A percentile compares a stretch with the other conserved stretches of the same genome.
Conservation (phyloP, 1,284 basidiomycete genomes). For the Anthracocystis setariae region DNA sequence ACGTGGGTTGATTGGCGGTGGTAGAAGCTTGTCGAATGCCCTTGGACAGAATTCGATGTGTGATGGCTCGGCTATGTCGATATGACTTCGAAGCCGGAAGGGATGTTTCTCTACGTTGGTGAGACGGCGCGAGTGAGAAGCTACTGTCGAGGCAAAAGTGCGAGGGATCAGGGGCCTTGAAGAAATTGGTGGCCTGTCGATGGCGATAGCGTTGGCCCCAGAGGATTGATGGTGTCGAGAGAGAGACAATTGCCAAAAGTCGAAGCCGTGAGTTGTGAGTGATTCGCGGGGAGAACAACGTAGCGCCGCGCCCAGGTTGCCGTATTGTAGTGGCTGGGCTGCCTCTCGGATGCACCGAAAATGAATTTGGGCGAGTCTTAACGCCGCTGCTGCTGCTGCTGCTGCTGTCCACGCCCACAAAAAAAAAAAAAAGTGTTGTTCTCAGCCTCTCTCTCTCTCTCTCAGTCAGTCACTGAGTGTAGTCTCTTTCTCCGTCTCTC, state of each 20-base stretch:
- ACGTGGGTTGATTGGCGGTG: no score
- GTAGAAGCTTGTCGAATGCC: no score
- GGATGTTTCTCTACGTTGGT: no score
- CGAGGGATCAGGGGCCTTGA: no score
- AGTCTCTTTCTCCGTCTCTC: no score
- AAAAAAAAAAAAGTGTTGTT: slow-evolving; percentile 49
- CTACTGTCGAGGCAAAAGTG: no score
- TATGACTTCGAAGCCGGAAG: no score
- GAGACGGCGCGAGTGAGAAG: no score
- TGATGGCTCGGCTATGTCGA: no score
- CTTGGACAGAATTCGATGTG: no score
- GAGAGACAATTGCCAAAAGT: neutral
- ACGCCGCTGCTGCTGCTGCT: no score
- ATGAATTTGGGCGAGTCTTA: slow-evolving; percentile 22
- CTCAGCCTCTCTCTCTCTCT: slow-evolving; percentile 8
- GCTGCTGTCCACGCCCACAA: neutral
- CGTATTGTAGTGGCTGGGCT: neutral
- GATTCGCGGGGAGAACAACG: neutral
- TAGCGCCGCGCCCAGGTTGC: neutral
- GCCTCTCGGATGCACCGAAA: slow-evolving; percentile 13
- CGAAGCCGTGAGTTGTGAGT: neutral
- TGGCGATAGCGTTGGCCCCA: neutral
- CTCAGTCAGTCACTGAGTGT: slow-evolving; percentile 6
- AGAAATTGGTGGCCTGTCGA: no score
- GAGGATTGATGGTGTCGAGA: neutral